phyloP scores from a whole-genome alignment of 106 monocot genomes.

The Dactylorhiza incarnata region DNA sequence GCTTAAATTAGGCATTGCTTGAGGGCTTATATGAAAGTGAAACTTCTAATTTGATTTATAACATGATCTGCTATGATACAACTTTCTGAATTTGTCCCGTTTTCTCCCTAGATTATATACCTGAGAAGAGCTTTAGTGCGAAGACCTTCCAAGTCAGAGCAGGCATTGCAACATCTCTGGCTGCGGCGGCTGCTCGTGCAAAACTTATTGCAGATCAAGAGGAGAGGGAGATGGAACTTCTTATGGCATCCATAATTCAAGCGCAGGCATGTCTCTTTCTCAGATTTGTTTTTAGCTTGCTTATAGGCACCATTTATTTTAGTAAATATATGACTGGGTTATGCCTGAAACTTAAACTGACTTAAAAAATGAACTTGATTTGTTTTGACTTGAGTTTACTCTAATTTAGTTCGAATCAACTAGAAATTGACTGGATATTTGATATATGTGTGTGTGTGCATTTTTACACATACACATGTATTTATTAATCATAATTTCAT shows the following conservation, averaged over 20 bases:
- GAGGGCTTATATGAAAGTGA: no score
- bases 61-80: background rate
- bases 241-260: slow-evolving; percentile 70
- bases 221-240: slow-evolving; percentile 70
- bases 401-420: no score
- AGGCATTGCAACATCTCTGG: slow-evolving; percentile 65
- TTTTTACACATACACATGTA: no score
- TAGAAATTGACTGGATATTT: no score
- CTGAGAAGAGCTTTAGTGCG: slow-evolving; percentile 43
- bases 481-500: no score
- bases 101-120: background rate
- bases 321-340: background rate
- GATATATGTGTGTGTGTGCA: no score
- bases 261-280: slow-evolving; percentile 39
- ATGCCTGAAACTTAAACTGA: background rate
- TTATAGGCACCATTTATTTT: background rate
- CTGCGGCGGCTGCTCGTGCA: slow-evolving; percentile 68
- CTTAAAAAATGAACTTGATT: no score
- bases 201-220: slow-evolving; percentile 83
- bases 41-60: background rate
- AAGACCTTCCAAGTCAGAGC: slow-evolving; percentile 57
- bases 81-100: background rate
- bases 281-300: background rate
- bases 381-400: no score
- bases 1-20: no score